Base-by-base conservation (phyloP, 2,329 filamentous ascomycete species). In the Chaetomium strumarium region DNA sequence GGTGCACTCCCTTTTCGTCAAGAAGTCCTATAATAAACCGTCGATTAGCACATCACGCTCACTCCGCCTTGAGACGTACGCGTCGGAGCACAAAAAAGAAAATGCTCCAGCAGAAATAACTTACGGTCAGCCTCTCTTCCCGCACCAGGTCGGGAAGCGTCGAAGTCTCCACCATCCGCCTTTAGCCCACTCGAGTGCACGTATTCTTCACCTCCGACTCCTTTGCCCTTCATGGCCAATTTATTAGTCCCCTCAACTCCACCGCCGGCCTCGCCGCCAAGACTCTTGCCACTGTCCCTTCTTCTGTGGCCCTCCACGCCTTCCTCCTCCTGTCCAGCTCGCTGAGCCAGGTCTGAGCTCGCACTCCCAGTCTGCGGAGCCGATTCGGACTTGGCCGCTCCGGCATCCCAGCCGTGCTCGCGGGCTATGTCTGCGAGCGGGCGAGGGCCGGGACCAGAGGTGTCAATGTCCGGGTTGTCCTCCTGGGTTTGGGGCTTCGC, bases 91-190 rank as follows among this genome's bases (percentile, higher is more conserved):
- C 17, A 45, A 39, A 16, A 30, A 13, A 43, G 16, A 36, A 1
- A 37, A 16, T n/a, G n/a, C 24, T 24, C 24, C n/a, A 7, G 5
- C 19, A 19, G 14, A 20, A 12, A 37, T 33, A 40, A 73, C 76
- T 69, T 67, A 84, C 85, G 77, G 59, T 85, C 82, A 55, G 84
- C 84, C 66, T 88, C 85, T 34, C 68, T 70, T 3, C 82, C 83
- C 11, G 85, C 85, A 11, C 84, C 84, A 0, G 83, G 77, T 54
- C 77, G 77, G 8, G 75, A 70, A 4, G 79, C 82, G 60, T 87
- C 84, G 63, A 86, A 86, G 60, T 86, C 75, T 6, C 84, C 84
- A 0, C 84, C 84, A 37, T 88, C 83, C 14, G 82, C 80, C 33
- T 72, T 68, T 29, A 86, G 65, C 0, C 84, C 84, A 1, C 73